Conservation (phyloP, 257 asterid species). For the Capsicum chinense region DNA sequence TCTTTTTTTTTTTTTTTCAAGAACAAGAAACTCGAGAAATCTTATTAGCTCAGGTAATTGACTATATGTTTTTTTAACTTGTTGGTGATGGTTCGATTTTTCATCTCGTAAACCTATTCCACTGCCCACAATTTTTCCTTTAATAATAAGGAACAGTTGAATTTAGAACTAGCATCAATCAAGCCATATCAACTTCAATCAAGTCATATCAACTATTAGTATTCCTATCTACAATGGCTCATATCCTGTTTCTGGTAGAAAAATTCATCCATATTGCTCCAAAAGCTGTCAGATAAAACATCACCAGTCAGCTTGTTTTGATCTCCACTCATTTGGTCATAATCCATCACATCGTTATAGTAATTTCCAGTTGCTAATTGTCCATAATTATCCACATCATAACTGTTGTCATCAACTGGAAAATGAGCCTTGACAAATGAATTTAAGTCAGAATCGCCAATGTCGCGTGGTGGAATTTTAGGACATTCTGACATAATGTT, state of each 20-base stretch:
- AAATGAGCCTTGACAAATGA: conserved; percentile 25
- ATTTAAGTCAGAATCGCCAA: conserved; percentile 22
- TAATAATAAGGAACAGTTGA: background rate
- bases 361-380: background rate
- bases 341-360: background rate
- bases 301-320: conserved; percentile 34
- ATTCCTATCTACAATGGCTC: background rate
- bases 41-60: too few relatives aligned
- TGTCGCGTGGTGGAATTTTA: background rate
- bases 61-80: too few relatives aligned
- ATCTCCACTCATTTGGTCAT: conserved; percentile 22
- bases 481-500: conserved; percentile 14
- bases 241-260: conserved; percentile 19
- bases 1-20: too few relatives aligned
- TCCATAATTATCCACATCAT: conserved; percentile 30
- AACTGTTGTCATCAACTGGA: conserved; percentile 29
- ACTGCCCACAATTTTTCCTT: too few relatives aligned
- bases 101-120: too few relatives aligned
- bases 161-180: background rate
- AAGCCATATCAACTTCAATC: background rate
- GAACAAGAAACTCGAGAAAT: too few relatives aligned
- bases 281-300: conserved; percentile 29
- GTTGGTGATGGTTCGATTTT: too few relatives aligned
- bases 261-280: conserved; percentile 41
- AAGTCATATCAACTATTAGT: background rate